These are phyloP conservation scores for Schizosaccharomyces cryophilus DNA, from an alignment of 805 yeast species.

Conservation along the genomic window DNA sequence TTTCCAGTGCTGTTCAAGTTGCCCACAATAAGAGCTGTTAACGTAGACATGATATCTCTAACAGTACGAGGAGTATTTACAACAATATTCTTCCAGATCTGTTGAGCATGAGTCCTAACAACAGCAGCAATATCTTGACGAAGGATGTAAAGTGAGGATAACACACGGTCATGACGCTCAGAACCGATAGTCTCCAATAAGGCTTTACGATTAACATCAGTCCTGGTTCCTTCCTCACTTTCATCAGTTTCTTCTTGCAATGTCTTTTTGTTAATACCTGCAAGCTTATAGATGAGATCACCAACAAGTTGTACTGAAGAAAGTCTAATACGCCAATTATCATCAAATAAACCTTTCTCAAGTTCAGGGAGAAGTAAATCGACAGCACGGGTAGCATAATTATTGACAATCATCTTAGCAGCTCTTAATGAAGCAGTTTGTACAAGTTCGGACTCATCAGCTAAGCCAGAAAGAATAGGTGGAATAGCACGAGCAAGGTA, in stretches of 20 bases:
- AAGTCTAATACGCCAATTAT: slow-evolving; percentile 63
- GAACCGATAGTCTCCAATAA: slow-evolving; percentile 61
- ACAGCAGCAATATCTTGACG: slow-evolving; percentile 74
- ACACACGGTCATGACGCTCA: slow-evolving; percentile 66
- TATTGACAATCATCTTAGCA: slow-evolving; percentile 73
- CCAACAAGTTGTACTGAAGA: slow-evolving; percentile 91
- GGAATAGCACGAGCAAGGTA: slow-evolving; percentile 68
- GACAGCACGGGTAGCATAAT: slow-evolving; percentile 78
- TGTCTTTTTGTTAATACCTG: slow-evolving; percentile 40
- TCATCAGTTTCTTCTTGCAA: slow-evolving; percentile 28
- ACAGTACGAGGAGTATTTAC: slow-evolving; percentile 88
- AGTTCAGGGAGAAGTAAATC: slow-evolving; percentile 83
- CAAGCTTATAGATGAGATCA: slow-evolving; percentile 75
- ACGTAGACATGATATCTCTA: slow-evolving; percentile 68
- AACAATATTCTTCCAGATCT: slow-evolving; percentile 90
- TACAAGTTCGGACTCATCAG: slow-evolving; percentile 66
- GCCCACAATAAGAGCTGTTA: slow-evolving; percentile 56
- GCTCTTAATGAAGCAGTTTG: slow-evolving; percentile 78
- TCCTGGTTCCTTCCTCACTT: slow-evolving; percentile 13
- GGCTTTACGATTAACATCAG: slow-evolving; percentile 29
- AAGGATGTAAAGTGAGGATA: slow-evolving; percentile 73
- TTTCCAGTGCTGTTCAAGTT: slow-evolving; percentile 65
- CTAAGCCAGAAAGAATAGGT: slow-evolving; percentile 75
- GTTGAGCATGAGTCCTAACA: slow-evolving; percentile 73
- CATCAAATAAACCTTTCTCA: slow-evolving; percentile 67